Evolutionary conservation across 805 yeast genomes (phyloP).

Genomic region (Kodamaea restingae): DNA sequence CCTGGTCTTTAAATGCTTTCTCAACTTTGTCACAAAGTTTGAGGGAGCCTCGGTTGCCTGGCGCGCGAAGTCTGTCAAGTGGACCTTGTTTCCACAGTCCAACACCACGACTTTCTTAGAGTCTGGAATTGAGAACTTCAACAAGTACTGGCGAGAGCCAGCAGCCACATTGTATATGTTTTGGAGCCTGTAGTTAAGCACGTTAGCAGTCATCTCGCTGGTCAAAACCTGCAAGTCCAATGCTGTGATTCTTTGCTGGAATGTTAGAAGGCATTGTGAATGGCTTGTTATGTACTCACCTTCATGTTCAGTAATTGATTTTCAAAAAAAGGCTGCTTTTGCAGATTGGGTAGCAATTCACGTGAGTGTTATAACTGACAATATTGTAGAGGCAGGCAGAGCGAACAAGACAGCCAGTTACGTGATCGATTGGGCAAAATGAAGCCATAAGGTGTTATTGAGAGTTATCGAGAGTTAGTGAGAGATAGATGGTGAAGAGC

Average conservation of each 20-base stretch:
- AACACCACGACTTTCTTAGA: conserved; percentile 70
- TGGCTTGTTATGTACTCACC: conserved; percentile 4
- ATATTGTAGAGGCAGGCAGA: too few relatives aligned
- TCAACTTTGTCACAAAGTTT: conserved; percentile 75
- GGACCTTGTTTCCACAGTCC: conserved; percentile 83
- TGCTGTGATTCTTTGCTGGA: conserved; percentile 74
- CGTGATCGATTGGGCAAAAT: too few relatives aligned
- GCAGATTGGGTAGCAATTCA: conserved; percentile 1
- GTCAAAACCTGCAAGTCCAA: conserved; percentile 73
- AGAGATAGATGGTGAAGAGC: too few relatives aligned
- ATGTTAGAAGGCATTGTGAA: conserved; percentile 3
- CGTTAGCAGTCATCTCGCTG: conserved; percentile 54
- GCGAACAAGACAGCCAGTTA: too few relatives aligned
- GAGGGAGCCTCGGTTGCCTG: conserved; percentile 80
- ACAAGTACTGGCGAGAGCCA: conserved; percentile 65
- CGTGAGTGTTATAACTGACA: too few relatives aligned
- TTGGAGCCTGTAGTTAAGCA: conserved; percentile 68
- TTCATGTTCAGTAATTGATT: conserved; percentile 7
- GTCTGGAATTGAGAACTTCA: conserved; percentile 81
- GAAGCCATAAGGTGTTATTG: too few relatives aligned
- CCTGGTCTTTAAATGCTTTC: conserved; percentile 82
- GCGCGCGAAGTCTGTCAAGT: conserved; percentile 75
- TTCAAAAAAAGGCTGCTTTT: neutral
- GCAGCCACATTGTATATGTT: conserved; percentile 80
- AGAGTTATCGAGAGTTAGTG: too few relatives aligned